Evolutionary conservation across 495 filamentous ascomycete genomes (phyloP).

Genomic region (Penicillium canescens): DNA sequence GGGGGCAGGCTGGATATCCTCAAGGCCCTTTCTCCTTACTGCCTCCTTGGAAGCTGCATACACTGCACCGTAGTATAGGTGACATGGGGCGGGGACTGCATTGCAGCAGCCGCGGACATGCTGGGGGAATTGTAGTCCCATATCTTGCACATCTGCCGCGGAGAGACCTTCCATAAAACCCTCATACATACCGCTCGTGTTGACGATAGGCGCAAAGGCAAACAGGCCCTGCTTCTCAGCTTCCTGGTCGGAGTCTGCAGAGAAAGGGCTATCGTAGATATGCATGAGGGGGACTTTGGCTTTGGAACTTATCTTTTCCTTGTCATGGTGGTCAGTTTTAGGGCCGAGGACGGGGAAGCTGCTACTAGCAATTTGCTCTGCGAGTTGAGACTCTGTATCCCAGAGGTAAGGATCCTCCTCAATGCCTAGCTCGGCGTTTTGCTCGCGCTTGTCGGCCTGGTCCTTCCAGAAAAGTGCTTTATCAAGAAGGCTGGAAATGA

Average conservation of each 20-base stretch:
- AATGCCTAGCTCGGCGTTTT: background rate
- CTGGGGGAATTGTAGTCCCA: background rate
- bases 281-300: background rate
- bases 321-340: too few species aligned
- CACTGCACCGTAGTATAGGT: background rate
- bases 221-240: background rate
- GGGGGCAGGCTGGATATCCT: background rate
- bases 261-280: background rate
- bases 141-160: background rate
- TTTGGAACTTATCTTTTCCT: background rate
- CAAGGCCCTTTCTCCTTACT: background rate
- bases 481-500: background rate
- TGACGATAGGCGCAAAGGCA: background rate
- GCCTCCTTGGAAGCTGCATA: background rate
- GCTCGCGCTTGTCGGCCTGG: background rate
- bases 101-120: constrained; percentile 3
- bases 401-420: constrained; percentile 5
- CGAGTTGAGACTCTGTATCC: background rate
- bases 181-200: background rate
- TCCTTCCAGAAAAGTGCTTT: background rate
- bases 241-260: background rate
- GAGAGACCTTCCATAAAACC: background rate
- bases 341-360: too few species aligned
- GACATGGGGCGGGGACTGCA: background rate
- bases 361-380: too few species aligned